Base-by-base conservation (phyloP, 805 yeast genomes). In the Starmerella bombicola region DNA sequence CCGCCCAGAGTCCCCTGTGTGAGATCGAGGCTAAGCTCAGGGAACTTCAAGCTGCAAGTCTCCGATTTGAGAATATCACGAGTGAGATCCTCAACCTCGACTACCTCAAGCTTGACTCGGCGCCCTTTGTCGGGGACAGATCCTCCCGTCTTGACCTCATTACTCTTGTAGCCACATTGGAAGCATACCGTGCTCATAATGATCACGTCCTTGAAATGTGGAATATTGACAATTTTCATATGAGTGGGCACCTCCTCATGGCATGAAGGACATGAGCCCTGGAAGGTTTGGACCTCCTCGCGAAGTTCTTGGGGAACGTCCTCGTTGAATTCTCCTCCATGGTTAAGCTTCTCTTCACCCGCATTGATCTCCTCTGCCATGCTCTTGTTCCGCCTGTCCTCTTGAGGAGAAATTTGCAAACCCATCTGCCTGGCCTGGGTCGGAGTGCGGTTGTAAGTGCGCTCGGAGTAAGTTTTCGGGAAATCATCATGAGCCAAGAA, bases 81-180 rank as follows among this genome's bases (percentile, higher is more conserved):
- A 28, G 93, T 78, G 54, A 91, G 70, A 66, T 91, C 99, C 52
- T 84, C 94, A 2, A 85, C 77, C 51, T 88, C 97, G 45, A 80
- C 85, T 48, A 88, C 77, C 48, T 67, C 68, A 39, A 91, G 68
- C 1, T 78, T 69, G 46, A 85, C 73, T 47, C 69, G 76, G 49
- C 76, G 76, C 47, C 96, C 99, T 59, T 76, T 70, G 3, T 68
- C 79, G 24, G 98, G 96, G 35, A 91, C 79, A 7, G 80, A 93
- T 53, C 99, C 99, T 45, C 99, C 99, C 4, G 98, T 91, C 65
- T 88, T 91, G 49, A 91, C 98, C 62, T 91, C 99, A 59, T 91
- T 91, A 15, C 94, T 82, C 65, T 83, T 88, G 64, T 81, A 91
- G 28, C 97, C 98, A 65, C 99, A 91, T 48, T 73, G 64, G 24